phyloP scores from a whole-genome alignment of 164 flowering plant genomes.

The Stephania yunnanensis region DNA sequence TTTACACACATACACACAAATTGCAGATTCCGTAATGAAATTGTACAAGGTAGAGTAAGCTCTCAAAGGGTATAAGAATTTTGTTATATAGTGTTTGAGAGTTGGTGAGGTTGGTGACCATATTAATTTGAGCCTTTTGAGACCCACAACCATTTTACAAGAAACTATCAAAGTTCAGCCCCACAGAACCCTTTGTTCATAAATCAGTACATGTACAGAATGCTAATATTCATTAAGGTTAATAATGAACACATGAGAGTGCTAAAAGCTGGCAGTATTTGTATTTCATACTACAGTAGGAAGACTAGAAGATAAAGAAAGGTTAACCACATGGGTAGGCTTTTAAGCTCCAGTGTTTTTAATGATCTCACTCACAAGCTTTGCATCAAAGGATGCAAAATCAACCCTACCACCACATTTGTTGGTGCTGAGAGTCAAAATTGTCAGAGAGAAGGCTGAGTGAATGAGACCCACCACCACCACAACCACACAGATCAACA shows the following conservation, averaged over 20 bases:
- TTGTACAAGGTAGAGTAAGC: background rate
- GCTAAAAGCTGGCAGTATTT: too few species aligned
- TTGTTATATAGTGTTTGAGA: background rate
- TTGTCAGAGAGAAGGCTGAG: constrained; percentile 15
- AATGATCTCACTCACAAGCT: constrained; percentile 14
- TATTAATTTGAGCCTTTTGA: background rate
- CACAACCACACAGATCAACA: background rate
- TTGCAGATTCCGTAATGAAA: background rate
- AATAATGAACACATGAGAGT: too few species aligned
- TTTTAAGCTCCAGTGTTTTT: constrained; percentile 8
- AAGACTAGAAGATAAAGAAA: background rate
- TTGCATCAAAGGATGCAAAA: constrained; percentile 28
- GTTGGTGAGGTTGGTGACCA: background rate
- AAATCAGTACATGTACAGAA: too few species aligned
- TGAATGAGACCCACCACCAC: background rate
- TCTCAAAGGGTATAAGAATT: background rate
- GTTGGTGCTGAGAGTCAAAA: constrained; percentile 4
- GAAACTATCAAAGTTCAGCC: background rate
- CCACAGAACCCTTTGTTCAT: too few species aligned
- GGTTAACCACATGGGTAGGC: constrained; percentile 4
- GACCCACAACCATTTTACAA: background rate
- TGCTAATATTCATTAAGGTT: too few species aligned
- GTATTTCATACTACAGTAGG: background rate
- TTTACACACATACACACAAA: constrained; percentile 2
- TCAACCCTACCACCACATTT: constrained; percentile 11